A percentile compares a stretch with the other conserved stretches of the same genome.
phyloP scores from a whole-genome alignment of 495 filamentous ascomycete species.

The Talaromyces proteolyticus region DNA sequence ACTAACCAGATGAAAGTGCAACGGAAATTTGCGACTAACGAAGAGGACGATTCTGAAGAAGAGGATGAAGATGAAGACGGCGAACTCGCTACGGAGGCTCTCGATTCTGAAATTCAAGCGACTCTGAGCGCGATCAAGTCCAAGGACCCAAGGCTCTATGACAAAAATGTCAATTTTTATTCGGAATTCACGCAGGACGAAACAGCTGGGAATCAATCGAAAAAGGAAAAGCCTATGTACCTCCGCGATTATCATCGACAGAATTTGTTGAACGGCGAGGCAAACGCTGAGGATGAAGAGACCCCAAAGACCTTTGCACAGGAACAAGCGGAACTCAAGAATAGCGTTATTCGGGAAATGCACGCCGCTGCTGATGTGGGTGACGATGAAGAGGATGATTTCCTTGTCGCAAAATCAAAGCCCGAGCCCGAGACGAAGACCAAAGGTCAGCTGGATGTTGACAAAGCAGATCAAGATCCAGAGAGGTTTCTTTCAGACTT shows the following conservation, averaged over 20 bases:
- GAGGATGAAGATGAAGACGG: slow-evolving; percentile 90
- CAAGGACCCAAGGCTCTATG: slow-evolving; percentile 88
- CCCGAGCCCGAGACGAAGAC: slow-evolving; percentile 35
- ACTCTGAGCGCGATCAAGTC: slow-evolving; percentile 79
- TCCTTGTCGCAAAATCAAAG: slow-evolving; percentile 55
- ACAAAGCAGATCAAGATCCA: slow-evolving; percentile 80
- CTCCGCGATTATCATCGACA: slow-evolving; percentile 86
- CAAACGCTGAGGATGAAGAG: slow-evolving; percentile 45
- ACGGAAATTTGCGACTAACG: slow-evolving; percentile 65
- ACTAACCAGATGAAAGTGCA: slow-evolving; percentile 52
- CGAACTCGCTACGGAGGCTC: slow-evolving; percentile 68
- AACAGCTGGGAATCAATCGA: slow-evolving; percentile 24
- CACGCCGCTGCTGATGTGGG: slow-evolving; percentile 50
- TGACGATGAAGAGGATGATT: slow-evolving; percentile 62
- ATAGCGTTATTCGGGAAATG: slow-evolving; percentile 70
- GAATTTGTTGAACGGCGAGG: slow-evolving; percentile 64
- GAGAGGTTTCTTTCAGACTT: slow-evolving; percentile 88
- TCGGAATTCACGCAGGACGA: slow-evolving; percentile 49
- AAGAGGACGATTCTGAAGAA: slow-evolving; percentile 48
- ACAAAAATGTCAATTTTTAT: slow-evolving; percentile 73
- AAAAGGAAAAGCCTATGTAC: slow-evolving; percentile 78
- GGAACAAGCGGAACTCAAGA: slow-evolving; percentile 79
- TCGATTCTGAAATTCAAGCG: slow-evolving; percentile 81
- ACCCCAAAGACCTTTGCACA: slow-evolving; percentile 68
- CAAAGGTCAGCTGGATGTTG: slow-evolving; percentile 54